Percentiles rank a stretch among this genome's conserved stretches.
Conservation (phyloP, 495 filamentous ascomycete genomes). For the Hypoxylon perforatum region DNA sequence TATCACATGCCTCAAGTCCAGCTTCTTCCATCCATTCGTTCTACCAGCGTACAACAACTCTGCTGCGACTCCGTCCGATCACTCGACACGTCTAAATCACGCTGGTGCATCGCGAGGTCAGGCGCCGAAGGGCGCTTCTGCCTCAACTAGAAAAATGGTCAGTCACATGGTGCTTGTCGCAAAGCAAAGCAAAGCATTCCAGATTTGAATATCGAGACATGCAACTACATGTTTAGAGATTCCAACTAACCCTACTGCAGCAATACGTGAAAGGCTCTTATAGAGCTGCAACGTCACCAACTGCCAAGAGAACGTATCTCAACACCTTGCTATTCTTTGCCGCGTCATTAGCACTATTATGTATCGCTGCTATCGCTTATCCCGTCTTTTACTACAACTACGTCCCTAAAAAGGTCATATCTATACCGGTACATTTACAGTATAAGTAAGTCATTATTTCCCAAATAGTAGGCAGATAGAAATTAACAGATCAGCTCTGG, state of each 20-base stretch:
- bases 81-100: not conserved
- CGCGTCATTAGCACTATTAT: conserved; percentile 68
- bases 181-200: no score
- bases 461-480: not conserved
- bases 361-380: conserved; percentile 74
- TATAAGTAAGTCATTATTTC: conserved; percentile 68
- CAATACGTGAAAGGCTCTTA: conserved; percentile 53
- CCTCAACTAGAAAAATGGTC: conserved; percentile 25
- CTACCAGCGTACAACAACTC: conserved; percentile 15
- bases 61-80: not conserved
- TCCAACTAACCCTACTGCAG: conserved; percentile 5
- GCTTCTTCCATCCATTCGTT: conserved; percentile 10
- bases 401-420: conserved; percentile 75
- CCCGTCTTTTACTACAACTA: conserved; percentile 82
- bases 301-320: conserved; percentile 77
- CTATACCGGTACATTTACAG: conserved; percentile 79
- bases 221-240: no score
- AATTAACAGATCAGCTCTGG: conserved; percentile 46
- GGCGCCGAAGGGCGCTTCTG: conserved; percentile 29
- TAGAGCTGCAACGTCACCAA: conserved; percentile 69
- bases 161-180: conserved; percentile 10
- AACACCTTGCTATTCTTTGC: conserved; percentile 71
- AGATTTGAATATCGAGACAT: no score
- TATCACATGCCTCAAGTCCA: conserved; percentile 29
- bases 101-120: conserved; percentile 4